phyloP scores from a whole-genome alignment of 2,329 filamentous ascomycete genomes.

The Cladophialophora carrionii region DNA sequence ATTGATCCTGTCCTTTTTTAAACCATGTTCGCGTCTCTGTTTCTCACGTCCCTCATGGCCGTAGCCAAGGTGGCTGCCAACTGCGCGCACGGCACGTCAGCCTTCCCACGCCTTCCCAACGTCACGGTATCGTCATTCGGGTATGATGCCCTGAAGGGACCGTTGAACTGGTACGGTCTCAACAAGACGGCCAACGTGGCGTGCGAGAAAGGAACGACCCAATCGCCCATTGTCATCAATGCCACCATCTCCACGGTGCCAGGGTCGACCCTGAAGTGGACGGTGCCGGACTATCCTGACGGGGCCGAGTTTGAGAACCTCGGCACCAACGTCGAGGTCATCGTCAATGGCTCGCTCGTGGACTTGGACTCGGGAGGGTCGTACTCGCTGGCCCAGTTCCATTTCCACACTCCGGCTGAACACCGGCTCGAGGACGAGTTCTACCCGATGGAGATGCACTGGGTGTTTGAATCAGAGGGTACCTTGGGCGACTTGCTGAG shows the following conservation, averaged over 20 bases:
- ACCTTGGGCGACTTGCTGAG: neutral
- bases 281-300: neutral
- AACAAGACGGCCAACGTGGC: constrained; percentile 3
- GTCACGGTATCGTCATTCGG: constrained; percentile 6
- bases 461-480: constrained; percentile 9
- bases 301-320: constrained; percentile 1
- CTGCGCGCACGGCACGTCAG: constrained; percentile 5
- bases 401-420: constrained; percentile 4
- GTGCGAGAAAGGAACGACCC: neutral
- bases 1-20: too few species aligned
- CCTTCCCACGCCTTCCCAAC: constrained; percentile 3
- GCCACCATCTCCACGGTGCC: neutral
- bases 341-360: constrained; percentile 3
- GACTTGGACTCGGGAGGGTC: neutral
- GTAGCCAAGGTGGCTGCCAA: neutral
- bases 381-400: constrained; percentile 4
- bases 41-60: neutral
- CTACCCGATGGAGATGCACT: constrained; percentile 11
- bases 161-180: constrained; percentile 8
- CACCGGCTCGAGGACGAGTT: constrained; percentile 2
- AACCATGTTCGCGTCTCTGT: neutral
- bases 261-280: constrained; percentile 1
- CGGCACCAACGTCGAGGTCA: constrained; percentile 9
- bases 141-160: constrained; percentile 6
- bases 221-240: constrained; percentile 3